Percentiles rank a stretch among this genome's conserved stretches.
phyloP scores from a whole-genome alignment of 2,329 filamentous ascomycete species.

The Fonsecaea pedrosoi region DNA sequence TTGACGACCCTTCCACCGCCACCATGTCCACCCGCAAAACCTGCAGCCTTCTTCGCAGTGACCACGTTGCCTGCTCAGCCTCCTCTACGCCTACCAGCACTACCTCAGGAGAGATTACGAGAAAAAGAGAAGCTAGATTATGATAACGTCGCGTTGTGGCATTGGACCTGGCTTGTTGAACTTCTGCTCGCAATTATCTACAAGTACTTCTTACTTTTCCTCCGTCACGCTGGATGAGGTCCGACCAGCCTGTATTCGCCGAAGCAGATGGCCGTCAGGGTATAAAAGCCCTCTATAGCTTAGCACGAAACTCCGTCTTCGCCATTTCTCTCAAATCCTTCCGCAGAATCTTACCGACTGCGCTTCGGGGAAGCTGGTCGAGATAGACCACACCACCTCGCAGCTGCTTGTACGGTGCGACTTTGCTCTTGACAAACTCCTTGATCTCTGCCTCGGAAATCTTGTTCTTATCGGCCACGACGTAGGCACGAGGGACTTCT shows the following conservation, averaged over 20 bases:
- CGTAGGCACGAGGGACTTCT: background rate
- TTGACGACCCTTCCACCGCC: background rate
- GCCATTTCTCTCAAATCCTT: conserved; percentile 2
- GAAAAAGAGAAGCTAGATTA: background rate
- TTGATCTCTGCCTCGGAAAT: conserved; percentile 3
- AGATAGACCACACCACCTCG: background rate
- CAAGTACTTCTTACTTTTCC: background rate
- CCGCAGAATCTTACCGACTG: conserved; percentile 3
- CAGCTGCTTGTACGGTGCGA: background rate
- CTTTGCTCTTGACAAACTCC: conserved; percentile 3
- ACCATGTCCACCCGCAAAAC: background rate
- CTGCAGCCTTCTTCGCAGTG: background rate
- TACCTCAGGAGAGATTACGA: background rate
- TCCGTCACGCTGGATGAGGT: background rate
- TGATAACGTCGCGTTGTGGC: background rate
- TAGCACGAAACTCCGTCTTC: conserved; percentile 2
- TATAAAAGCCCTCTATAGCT: background rate
- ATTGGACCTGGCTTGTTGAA: background rate
- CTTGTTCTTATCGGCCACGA: conserved; percentile 5
- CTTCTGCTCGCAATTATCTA: background rate
- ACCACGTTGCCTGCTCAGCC: background rate
- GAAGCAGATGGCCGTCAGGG: background rate
- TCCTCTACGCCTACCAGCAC: too few species aligned
- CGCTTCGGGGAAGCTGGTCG: background rate
- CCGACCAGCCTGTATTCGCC: background rate